These are phyloP conservation scores for Sarocladium oryzae DNA, from an alignment of 2,329 filamentous ascomycete species.

Conservation along the genomic window DNA sequence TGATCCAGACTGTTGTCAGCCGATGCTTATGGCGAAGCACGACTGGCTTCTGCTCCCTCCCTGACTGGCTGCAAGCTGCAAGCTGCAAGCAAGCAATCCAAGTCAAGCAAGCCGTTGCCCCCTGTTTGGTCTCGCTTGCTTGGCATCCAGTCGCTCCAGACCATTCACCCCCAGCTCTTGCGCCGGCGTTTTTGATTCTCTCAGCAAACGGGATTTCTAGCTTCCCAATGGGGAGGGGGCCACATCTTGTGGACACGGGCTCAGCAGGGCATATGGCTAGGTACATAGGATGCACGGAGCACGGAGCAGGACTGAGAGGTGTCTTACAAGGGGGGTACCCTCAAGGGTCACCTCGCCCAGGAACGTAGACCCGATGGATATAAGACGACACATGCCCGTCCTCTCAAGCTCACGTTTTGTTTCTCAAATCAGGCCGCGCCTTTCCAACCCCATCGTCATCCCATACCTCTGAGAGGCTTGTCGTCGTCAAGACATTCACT, in stretches of 20 bases:
- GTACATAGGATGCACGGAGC: too few species aligned
- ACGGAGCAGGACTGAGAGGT: too few species aligned
- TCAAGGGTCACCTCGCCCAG: constrained; percentile 1
- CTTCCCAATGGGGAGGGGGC: too few species aligned
- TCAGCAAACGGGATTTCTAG: neutral
- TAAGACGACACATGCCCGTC: constrained; percentile 11
- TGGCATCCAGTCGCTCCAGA: constrained; percentile 6
- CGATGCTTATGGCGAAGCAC: constrained; percentile 5
- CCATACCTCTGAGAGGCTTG: constrained; percentile 16
- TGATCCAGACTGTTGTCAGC: neutral
- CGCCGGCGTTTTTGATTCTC: neutral
- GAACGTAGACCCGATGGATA: constrained; percentile 11
- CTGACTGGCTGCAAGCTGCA: constrained; percentile 4
- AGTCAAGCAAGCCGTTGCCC: neutral
- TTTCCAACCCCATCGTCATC: constrained; percentile 13
- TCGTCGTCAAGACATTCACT: constrained; percentile 26
- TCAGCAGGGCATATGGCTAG: constrained; percentile 8
- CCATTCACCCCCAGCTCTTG: neutral
- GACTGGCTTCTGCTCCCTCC: constrained; percentile 5
- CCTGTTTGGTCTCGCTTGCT: constrained; percentile 7
- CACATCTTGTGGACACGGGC: neutral
- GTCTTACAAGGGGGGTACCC: too few species aligned
- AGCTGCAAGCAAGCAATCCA: too few species aligned
- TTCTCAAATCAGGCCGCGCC: constrained; percentile 10
- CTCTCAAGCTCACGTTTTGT: constrained; percentile 10